Evolutionary conservation across 2,329 filamentous ascomycete species (phyloP).

Genomic region (Claviceps citrina): DNA sequence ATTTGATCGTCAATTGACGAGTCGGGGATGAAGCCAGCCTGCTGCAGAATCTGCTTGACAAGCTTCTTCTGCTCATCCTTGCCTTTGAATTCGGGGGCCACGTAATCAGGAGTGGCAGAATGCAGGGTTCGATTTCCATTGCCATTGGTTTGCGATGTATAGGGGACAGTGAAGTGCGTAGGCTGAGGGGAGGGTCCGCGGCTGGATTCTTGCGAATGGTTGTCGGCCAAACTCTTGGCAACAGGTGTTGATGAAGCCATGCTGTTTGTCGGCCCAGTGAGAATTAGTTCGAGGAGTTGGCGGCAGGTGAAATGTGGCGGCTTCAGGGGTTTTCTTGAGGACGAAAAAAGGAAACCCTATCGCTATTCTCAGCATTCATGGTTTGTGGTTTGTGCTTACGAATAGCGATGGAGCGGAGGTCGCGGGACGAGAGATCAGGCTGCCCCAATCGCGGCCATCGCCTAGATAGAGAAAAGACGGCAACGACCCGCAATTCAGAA

Average conservation of each 20-base stretch:
- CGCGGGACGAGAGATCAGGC: too few species aligned
- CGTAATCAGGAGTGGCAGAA: slow-evolving; percentile 83
- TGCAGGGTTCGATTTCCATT: slow-evolving; percentile 62
- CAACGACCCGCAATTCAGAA: too few species aligned
- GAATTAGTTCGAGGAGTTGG: not conserved
- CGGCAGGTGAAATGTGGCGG: not conserved
- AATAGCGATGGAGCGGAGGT: too few species aligned
- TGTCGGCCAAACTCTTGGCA: slow-evolving; percentile 26
- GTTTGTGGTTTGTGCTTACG: too few species aligned
- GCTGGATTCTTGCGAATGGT: slow-evolving; percentile 26
- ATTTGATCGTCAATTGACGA: slow-evolving; percentile 74
- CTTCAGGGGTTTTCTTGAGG: too few species aligned
- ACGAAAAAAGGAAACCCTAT: too few species aligned
- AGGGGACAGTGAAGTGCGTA: slow-evolving; percentile 64
- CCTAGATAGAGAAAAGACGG: too few species aligned
- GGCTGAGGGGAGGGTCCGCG: slow-evolving; percentile 76
- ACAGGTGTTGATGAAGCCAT: slow-evolving; percentile 17
- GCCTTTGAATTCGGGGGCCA: slow-evolving; percentile 84
- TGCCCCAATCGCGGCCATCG: too few species aligned
- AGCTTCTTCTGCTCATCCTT: slow-evolving; percentile 81
- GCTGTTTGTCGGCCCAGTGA: slow-evolving; percentile 12
- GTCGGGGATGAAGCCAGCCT: slow-evolving; percentile 72
- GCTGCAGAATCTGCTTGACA: slow-evolving; percentile 66
- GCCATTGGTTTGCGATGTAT: slow-evolving; percentile 32
- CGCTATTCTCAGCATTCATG: too few species aligned